A percentile compares a stretch with the other conserved stretches of the same genome.
phyloP scores from a whole-genome alignment of 148 eudicot species.

The Hydrangea macrophylla region DNA sequence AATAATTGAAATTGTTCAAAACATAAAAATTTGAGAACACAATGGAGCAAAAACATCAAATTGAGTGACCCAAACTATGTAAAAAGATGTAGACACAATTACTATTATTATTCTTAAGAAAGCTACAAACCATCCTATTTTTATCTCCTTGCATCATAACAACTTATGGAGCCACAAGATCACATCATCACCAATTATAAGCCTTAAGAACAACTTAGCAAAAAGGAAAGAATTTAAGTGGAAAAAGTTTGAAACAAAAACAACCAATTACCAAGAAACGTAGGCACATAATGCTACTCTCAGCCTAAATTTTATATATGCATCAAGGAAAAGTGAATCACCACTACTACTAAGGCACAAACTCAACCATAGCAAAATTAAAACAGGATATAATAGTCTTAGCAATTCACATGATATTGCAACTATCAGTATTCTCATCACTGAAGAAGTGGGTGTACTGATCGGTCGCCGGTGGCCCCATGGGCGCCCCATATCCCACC shows the following conservation, averaged over 20 bases:
- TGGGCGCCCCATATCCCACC: constrained; percentile 47
- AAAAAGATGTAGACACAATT: background rate
- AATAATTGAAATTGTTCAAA: background rate
- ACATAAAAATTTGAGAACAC: background rate
- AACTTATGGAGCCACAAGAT: background rate
- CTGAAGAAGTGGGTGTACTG: constrained; percentile 62
- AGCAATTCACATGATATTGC: constrained; percentile 59
- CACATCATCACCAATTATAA: background rate
- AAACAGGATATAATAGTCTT: constrained; percentile 2
- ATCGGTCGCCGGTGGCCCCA: constrained; percentile 44
- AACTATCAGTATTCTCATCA: constrained; percentile 81
- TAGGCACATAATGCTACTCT: background rate
- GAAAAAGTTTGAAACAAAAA: background rate
- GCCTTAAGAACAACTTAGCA: background rate
- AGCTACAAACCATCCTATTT: background rate
- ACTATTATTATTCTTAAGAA: background rate
- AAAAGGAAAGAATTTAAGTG: background rate
- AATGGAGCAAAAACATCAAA: background rate
- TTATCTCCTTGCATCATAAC: background rate
- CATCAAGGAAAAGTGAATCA: background rate
- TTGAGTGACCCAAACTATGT: background rate
- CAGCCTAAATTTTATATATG: background rate
- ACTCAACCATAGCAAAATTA: background rate
- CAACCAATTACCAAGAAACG: background rate
- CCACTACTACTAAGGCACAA: background rate